Evolutionary conservation across 2,329 filamentous ascomycete species (phyloP).

Genomic region (Cladosporium phlei): DNA sequence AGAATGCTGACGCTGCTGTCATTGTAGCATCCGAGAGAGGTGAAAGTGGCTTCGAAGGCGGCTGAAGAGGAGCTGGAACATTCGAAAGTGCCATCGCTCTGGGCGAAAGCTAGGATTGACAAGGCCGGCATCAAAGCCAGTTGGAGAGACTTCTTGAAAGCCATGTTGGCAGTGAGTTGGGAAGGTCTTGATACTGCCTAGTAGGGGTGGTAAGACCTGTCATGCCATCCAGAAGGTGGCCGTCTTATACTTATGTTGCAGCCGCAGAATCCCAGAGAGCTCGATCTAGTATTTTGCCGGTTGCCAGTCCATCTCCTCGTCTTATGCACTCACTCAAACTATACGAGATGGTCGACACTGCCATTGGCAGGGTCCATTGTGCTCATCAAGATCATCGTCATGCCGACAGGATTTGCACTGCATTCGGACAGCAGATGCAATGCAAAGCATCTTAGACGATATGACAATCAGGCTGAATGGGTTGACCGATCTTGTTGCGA

Average conservation of each 20-base stretch:
- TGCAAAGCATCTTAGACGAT: too few relatives aligned
- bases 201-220: not conserved
- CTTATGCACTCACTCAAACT: too few relatives aligned
- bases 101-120: not conserved
- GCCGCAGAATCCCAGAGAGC: not conserved
- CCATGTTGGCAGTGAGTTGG: not conserved
- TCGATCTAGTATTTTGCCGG: conserved; percentile 4
- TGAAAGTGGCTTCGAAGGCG: conserved; percentile 5
- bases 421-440: too few relatives aligned
- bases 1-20: conserved; percentile 13
- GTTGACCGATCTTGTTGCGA: too few relatives aligned
- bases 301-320: not conserved
- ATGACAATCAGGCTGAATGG: too few relatives aligned
- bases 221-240: not conserved
- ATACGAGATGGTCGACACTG: too few relatives aligned
- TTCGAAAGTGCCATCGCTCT: not conserved
- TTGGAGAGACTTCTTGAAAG: not conserved
- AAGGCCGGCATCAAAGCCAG: not conserved
- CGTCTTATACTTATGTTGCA: not conserved
- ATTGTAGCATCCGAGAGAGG: conserved; percentile 10
- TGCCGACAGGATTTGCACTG: too few relatives aligned
- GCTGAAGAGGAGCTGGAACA: conserved; percentile 4
- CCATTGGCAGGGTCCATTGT: not conserved
- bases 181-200: not conserved
- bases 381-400: too few relatives aligned